Evolutionary conservation across 129 eudicot species (phyloP), one percentile per base, ranked within the genome.

Genomic region (Tanacetum coccineum): DNA sequence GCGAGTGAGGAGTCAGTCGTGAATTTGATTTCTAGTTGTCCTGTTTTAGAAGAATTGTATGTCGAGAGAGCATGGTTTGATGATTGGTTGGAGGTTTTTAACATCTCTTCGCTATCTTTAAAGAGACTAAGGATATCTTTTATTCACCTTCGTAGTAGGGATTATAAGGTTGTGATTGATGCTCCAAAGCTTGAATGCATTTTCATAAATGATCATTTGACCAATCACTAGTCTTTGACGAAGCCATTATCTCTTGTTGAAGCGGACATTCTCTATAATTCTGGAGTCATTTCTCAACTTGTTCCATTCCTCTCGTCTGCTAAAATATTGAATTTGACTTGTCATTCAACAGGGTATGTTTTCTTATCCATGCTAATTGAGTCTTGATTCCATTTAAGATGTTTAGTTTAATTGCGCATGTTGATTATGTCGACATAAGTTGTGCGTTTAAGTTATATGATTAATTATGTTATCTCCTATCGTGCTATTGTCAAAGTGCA

Each of bases 11-110:
- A 59, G 3, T 36, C 49, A 19, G 10, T 75, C 22, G 19, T 3
- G 20, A 67, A 75, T 60, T 20, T 75, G 74, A n/a, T 75, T n/a
- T 36, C 79, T 2, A 63, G 74, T 11, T 67, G 79, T 39, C 79
- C 74, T 9, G 32, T 32, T 21, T 22, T 75, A 5, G 74, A 75
- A 51, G 69, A 60, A 36, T 22, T 75, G 69, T 50, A 5, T 59
- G 74, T 75, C 56, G 79, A 67, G 73, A 67, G 79, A 32, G 50
- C 36, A 3, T 4, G 0, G 32, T 4, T 3, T 8, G 36, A 21
- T 36, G 48, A 17, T 59, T 49, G 59, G 22, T 14, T 75, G 21
- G 9, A 14, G 54, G 39, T 17, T 0, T 47, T 59, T 67, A 49
- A 59, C 56, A 28, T 75, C 7, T 13, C 17, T 9, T 67, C 68